Conservation (phyloP, 2,329 filamentous ascomycete species). For the Myriosclerotinia curreyana region DNA sequence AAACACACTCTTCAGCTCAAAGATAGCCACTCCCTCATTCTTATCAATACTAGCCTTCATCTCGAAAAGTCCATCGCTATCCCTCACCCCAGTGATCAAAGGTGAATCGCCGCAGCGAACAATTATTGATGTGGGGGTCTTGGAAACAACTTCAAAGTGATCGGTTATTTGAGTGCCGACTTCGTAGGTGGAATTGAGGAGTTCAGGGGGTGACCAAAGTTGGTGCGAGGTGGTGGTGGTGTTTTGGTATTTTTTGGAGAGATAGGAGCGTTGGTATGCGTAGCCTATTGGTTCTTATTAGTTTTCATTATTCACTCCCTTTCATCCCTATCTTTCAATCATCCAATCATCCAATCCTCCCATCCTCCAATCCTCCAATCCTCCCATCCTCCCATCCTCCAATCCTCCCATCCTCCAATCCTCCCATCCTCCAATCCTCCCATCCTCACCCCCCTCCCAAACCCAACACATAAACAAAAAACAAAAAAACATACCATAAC, state of each 20-base stretch:
- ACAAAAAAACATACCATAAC: slow-evolving; percentile 47
- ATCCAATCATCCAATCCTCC: neutral
- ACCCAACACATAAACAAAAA: neutral
- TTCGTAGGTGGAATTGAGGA: slow-evolving; percentile 56
- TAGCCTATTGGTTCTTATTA: slow-evolving; percentile 41
- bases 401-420: neutral
- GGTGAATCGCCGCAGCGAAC: slow-evolving; percentile 66
- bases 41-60: slow-evolving; percentile 60
- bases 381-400: neutral
- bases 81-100: slow-evolving; percentile 52
- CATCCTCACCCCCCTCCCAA: neutral
- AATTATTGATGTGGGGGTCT: slow-evolving; percentile 57
- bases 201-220: slow-evolving; percentile 57
- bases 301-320: neutral
- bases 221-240: slow-evolving; percentile 54
- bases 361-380: neutral
- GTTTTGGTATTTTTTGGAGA: slow-evolving; percentile 57
- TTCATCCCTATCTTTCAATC: neutral
- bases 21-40: slow-evolving; percentile 59
- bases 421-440: neutral
- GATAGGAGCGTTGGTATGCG: slow-evolving; percentile 55
- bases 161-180: slow-evolving; percentile 64
- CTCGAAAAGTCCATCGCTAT: slow-evolving; percentile 64
- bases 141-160: slow-evolving; percentile 69
- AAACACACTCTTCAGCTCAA: slow-evolving; percentile 62